Conservation (phyloP, 2,329 filamentous ascomycete species). For the Pseudogymnoascus sp. region DNA sequence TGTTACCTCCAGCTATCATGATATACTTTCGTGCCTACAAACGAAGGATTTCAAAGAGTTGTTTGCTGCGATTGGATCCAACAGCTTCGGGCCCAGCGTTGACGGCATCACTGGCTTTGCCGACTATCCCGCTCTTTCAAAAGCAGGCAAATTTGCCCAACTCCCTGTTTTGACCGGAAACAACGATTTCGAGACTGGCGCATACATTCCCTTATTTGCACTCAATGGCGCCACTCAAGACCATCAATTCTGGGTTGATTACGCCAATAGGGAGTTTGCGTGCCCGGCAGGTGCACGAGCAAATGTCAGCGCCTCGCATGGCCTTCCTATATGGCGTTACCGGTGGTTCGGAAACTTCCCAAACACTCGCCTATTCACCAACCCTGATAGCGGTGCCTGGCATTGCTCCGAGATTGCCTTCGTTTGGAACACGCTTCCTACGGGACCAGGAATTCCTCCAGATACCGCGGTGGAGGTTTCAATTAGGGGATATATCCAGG, state of each 20-base stretch:
- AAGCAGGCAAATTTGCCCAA: slow-evolving; percentile 18
- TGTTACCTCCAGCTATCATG: slow-evolving; percentile 14
- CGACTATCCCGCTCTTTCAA: slow-evolving; percentile 21
- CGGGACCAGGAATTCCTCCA: slow-evolving; percentile 9
- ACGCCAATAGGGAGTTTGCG: neutral
- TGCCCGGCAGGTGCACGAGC: slow-evolving; percentile 28
- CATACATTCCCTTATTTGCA: neutral
- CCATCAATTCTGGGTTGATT: slow-evolving; percentile 12
- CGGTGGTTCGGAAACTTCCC: slow-evolving; percentile 33
- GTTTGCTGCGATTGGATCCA: slow-evolving; percentile 17
- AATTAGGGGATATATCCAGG: slow-evolving; percentile 30
- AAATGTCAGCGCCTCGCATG: slow-evolving; percentile 21
- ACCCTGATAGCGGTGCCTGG: slow-evolving; percentile 28
- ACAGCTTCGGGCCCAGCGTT: slow-evolving; percentile 14
- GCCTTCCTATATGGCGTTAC: slow-evolving; percentile 32
- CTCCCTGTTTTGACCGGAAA: slow-evolving; percentile 28
- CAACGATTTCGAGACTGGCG: slow-evolving; percentile 29
- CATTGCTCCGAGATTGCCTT: slow-evolving; percentile 30
- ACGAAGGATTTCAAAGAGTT: slow-evolving; percentile 17
- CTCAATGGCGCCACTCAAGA: slow-evolving; percentile 9
- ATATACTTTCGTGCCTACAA: slow-evolving; percentile 25
- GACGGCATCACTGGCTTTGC: slow-evolving; percentile 25
- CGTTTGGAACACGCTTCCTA: slow-evolving; percentile 28
- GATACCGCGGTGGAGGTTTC: slow-evolving; percentile 25
- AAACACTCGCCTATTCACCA: slow-evolving; percentile 25